Percentiles rank a stretch among this genome's conserved stretches.
Evolutionary conservation across 495 filamentous ascomycete species (phyloP).

Genomic region (Aspergillus nanangensis): DNA sequence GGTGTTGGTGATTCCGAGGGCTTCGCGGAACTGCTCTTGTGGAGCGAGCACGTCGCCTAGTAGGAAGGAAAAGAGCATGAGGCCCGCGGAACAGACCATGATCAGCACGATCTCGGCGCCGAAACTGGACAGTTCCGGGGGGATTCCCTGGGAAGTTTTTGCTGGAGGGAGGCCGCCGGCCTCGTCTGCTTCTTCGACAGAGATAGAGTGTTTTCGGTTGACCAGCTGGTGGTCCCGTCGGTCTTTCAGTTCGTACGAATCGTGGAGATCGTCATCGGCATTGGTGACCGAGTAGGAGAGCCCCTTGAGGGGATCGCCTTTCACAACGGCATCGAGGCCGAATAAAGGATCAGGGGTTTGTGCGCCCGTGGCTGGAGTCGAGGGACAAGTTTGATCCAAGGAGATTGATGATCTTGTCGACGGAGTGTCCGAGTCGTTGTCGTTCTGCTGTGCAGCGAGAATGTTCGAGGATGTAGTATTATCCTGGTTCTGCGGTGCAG

Average conservation of each 20-base stretch:
- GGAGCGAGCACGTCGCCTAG: conserved; percentile 38
- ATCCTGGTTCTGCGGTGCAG: too few relatives aligned
- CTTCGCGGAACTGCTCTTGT: conserved; percentile 27
- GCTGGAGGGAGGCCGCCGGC: conserved; percentile 6
- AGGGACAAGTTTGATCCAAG: not conserved
- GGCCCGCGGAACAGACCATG: conserved; percentile 38
- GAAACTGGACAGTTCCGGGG: conserved; percentile 30
- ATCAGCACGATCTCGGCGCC: conserved; percentile 36
- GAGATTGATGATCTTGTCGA: conserved; percentile 10
- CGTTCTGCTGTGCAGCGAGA: too few relatives aligned
- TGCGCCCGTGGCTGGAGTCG: conserved; percentile 12
- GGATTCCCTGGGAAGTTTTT: conserved; percentile 22
- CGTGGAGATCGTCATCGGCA: not conserved
- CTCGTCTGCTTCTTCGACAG: too few relatives aligned
- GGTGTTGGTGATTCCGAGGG: conserved; percentile 33
- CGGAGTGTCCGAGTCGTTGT: conserved; percentile 2
- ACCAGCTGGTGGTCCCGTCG: too few relatives aligned
- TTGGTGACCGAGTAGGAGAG: conserved; percentile 5
- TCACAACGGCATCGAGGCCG: not conserved
- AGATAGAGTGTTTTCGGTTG: too few relatives aligned
- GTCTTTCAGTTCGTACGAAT: conserved; percentile 4
- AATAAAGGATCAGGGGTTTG: conserved; percentile 13
- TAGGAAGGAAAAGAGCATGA: conserved; percentile 43
- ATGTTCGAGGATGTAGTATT: too few relatives aligned
- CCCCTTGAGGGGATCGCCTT: conserved; percentile 3